These are phyloP conservation scores for Populus euphratica DNA, from an alignment of 345 rosid genomes.

Conservation along the genomic window DNA sequence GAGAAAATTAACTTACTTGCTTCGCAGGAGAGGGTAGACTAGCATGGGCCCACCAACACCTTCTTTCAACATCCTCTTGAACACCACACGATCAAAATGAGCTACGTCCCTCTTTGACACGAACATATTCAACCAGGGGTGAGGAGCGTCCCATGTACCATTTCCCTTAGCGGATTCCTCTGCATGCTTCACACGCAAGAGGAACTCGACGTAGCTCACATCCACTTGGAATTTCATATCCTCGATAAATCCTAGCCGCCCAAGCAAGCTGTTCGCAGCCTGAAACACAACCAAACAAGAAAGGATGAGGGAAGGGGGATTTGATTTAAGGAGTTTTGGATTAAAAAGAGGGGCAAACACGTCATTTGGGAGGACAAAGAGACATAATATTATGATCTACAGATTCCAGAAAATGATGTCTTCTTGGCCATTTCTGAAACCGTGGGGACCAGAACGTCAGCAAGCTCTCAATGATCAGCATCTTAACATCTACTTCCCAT, in stretches of 20 bases:
- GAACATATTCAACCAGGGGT: slow-evolving; percentile 91
- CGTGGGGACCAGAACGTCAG: slow-evolving; percentile 47
- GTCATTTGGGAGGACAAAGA: slow-evolving; percentile 14
- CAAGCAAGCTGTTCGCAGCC: slow-evolving; percentile 51
- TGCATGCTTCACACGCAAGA: slow-evolving; percentile 59
- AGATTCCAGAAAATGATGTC: slow-evolving; percentile 46
- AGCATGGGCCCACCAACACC: slow-evolving; percentile 93
- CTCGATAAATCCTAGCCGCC: slow-evolving; percentile 44
- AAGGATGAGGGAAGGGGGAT: background rate
- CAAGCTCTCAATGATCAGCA: slow-evolving; percentile 37
- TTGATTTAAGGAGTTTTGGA: no score
- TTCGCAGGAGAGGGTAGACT: slow-evolving; percentile 74
- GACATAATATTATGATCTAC: slow-evolving; percentile 13
- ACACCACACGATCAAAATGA: slow-evolving; percentile 63
- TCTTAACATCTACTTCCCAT: background rate
- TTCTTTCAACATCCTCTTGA: slow-evolving; percentile 52
- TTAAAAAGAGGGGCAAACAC: slow-evolving; percentile 22
- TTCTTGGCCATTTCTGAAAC: slow-evolving; percentile 42
- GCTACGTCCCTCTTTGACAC: slow-evolving; percentile 58
- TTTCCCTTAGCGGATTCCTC: slow-evolving; percentile 57
- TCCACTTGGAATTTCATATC: slow-evolving; percentile 58
- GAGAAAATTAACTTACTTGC: slow-evolving; percentile 51
- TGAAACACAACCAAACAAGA: slow-evolving; percentile 4
- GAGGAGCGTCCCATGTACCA: slow-evolving; percentile 84
- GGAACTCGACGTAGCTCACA: slow-evolving; percentile 60